phyloP scores from a whole-genome alignment of 2,329 filamentous ascomycete genomes.

The Hymenoscyphus albidus region DNA sequence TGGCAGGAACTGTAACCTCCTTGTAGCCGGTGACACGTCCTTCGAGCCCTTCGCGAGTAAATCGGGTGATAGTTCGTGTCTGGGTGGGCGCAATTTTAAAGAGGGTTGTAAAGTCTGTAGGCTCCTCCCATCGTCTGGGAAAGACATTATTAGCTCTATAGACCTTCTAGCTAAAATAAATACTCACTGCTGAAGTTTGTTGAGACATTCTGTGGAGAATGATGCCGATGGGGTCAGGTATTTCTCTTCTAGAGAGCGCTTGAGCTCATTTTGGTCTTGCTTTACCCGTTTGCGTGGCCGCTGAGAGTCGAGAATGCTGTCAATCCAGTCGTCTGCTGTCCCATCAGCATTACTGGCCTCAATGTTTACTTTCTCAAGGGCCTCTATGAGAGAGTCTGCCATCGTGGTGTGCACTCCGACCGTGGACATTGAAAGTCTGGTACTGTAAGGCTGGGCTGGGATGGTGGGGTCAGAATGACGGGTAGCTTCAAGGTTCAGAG shows the following conservation, averaged over 20 bases:
- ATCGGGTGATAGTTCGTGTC: slow-evolving; percentile 89
- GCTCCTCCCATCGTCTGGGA: slow-evolving; percentile 69
- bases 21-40: slow-evolving; percentile 90
- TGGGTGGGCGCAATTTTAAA: slow-evolving; percentile 88
- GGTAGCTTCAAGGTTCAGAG: not conserved
- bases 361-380: slow-evolving; percentile 50
- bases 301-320: slow-evolving; percentile 54
- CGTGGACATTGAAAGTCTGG: slow-evolving; percentile 3
- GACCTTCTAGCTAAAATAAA: slow-evolving; percentile 15
- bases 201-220: slow-evolving; percentile 84
- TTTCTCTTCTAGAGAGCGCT: slow-evolving; percentile 66
- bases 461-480: slow-evolving; percentile 3
- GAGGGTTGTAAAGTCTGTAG: slow-evolving; percentile 75
- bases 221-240: slow-evolving; percentile 75
- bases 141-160: slow-evolving; percentile 18
- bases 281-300: slow-evolving; percentile 46
- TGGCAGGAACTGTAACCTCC: slow-evolving; percentile 87
- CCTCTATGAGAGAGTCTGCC: slow-evolving; percentile 40
- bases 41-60: slow-evolving; percentile 85
- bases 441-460: not conserved
- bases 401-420: slow-evolving; percentile 17
- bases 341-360: slow-evolving; percentile 28
- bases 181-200: slow-evolving; percentile 72
- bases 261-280: slow-evolving; percentile 59
- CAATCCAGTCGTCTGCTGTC: slow-evolving; percentile 45